Percentiles rank a stretch among this genome's conserved stretches.
Conservation (phyloP, 1,284 basidiomycete species). For the Trichosporon faecale region DNA sequence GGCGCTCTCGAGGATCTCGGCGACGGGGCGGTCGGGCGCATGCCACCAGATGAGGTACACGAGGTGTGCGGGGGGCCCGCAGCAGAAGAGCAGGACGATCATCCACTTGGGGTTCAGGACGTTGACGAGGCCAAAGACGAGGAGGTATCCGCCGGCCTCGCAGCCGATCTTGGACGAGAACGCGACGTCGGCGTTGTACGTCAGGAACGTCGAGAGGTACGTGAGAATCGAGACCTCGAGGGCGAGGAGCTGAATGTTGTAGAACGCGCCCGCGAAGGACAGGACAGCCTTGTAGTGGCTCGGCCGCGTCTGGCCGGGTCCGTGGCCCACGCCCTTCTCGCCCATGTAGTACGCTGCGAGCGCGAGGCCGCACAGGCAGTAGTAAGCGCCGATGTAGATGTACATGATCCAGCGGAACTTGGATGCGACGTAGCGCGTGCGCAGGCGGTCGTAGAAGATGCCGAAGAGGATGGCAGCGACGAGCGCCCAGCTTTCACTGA, state of each 20-base stretch:
- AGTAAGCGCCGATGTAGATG: constrained; percentile 19
- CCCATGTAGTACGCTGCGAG: constrained; percentile 19
- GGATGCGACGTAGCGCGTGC: constrained; percentile 17
- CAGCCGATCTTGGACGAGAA: constrained; percentile 25
- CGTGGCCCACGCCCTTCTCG: constrained; percentile 15
- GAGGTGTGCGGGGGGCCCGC: constrained; percentile 13
- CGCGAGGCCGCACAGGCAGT: constrained; percentile 21
- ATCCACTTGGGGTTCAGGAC: constrained; percentile 25
- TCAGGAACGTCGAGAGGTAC: constrained; percentile 23
- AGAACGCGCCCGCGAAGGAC: constrained; percentile 21
- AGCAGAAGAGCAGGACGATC: constrained; percentile 23
- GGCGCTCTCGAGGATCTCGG: constrained; percentile 9
- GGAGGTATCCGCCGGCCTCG: constrained; percentile 22
- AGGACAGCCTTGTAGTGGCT: constrained; percentile 19
- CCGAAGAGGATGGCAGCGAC: constrained; percentile 23
- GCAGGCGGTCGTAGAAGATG: constrained; percentile 24
- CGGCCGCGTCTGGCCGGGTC: constrained; percentile 13
- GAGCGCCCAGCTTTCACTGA: constrained; percentile 21
- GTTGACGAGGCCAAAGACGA: constrained; percentile 26
- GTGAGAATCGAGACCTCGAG: constrained; percentile 23
- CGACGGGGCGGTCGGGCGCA: constrained; percentile 21
- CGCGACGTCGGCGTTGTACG: constrained; percentile 24
- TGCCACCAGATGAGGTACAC: constrained; percentile 20
- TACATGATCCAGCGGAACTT: constrained; percentile 26
- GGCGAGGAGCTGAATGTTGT: constrained; percentile 26